phyloP scores from a whole-genome alignment of 345 rosid genomes.

The Dimocarpus longan region DNA sequence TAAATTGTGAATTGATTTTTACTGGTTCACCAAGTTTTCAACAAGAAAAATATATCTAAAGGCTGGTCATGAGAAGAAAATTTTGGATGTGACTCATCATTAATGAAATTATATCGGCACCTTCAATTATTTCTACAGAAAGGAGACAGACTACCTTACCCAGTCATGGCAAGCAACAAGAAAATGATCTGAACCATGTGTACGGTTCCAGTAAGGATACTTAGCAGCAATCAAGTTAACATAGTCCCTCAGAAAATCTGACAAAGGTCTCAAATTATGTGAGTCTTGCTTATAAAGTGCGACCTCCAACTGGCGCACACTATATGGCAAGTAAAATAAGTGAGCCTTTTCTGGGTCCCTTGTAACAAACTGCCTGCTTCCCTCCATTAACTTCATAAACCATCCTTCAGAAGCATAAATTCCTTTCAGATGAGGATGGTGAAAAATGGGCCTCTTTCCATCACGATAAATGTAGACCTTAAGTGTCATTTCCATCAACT shows the following conservation, averaged over 20 bases:
- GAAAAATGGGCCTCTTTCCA: constrained; percentile 78
- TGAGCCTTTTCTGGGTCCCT: constrained; percentile 80
- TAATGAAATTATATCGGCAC: not conserved
- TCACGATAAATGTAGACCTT: constrained; percentile 79
- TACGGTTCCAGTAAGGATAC: constrained; percentile 90
- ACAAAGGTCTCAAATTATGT: constrained; percentile 68
- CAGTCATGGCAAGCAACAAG: constrained; percentile 98
- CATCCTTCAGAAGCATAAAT: constrained; percentile 98
- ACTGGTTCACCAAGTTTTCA: not conserved
- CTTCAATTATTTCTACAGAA: not conserved
- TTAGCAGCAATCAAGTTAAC: constrained; percentile 68
- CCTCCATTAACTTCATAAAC: constrained; percentile 88
- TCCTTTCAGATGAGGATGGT: constrained; percentile 67
- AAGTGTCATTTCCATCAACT: constrained; percentile 82
- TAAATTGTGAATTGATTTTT: not conserved
- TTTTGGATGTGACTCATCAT: not conserved
- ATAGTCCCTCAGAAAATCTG: constrained; percentile 60
- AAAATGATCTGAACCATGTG: constrained; percentile 90
- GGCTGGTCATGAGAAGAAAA: not conserved
- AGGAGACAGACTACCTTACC: constrained; percentile 46
- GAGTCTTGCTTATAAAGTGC: constrained; percentile 65
- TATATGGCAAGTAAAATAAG: constrained; percentile 87
- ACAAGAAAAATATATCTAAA: not conserved
- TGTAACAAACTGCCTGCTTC: constrained; percentile 69
- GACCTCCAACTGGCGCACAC: constrained; percentile 66